Evolutionary conservation across 257 asterid species (phyloP).

Genomic region (Plantago ovata): DNA sequence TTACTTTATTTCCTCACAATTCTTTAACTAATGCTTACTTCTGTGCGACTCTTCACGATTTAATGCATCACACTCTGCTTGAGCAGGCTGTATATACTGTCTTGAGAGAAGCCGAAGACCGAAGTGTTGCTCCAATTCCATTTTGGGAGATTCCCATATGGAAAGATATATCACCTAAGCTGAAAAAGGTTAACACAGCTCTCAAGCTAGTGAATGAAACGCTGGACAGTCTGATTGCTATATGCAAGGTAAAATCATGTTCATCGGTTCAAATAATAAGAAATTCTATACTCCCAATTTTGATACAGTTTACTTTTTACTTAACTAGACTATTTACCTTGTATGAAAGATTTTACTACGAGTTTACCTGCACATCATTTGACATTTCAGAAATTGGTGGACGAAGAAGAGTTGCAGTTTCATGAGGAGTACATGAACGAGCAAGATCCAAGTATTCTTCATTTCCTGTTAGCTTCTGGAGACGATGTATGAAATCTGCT

Average conservation of each 20-base stretch:
- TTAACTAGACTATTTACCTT: background rate
- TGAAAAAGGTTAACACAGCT: constrained; percentile 76
- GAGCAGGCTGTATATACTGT: constrained; percentile 93
- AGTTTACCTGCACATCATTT: constrained; percentile 12
- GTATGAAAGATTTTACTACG: background rate
- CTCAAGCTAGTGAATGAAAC: constrained; percentile 81
- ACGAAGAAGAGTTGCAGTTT: constrained; percentile 92
- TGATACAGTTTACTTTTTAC: background rate
- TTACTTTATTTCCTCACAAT: constrained; percentile 16
- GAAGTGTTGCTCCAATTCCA: constrained; percentile 93
- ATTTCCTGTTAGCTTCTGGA: constrained; percentile 90
- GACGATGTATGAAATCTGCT: constrained; percentile 65
- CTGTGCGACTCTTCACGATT: constrained; percentile 4
- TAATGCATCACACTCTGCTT: constrained; percentile 22
- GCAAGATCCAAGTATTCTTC: constrained; percentile 97
- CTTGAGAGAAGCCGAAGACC: constrained; percentile 89
- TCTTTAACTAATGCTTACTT: constrained; percentile 10
- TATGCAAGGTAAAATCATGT: constrained; percentile 66
- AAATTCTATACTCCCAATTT: background rate
- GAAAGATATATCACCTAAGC: constrained; percentile 94
- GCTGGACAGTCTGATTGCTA: constrained; percentile 73
- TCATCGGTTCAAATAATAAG: background rate
- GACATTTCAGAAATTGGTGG: constrained; percentile 79
- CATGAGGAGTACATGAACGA: constrained; percentile 98
- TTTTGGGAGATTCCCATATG: constrained; percentile 97